Base-by-base conservation (phyloP, 208 protist genomes). In the Vickermania ingenoplastis region DNA sequence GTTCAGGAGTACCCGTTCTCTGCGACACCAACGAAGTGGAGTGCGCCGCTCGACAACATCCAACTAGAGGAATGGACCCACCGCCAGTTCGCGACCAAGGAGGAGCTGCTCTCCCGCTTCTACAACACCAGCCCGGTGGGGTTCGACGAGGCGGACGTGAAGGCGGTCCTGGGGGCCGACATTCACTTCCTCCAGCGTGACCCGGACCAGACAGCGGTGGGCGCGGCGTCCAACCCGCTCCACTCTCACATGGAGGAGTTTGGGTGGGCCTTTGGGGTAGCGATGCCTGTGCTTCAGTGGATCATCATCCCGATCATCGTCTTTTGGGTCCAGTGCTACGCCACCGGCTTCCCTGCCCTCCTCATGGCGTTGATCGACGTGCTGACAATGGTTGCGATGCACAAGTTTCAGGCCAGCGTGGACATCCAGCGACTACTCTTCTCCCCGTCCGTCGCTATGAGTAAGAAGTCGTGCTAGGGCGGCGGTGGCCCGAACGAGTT, bases 1-100 rank as follows among this genome's bases (percentile, higher is more conserved):
- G 59, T 84, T 26, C 71, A 66, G 28, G 55, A 71, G 25, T 79
- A 83, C 69, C 57, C 31, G 51, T 28, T 41, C 21, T 22, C 5
- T 55, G n/a, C 51, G n/a, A n/a, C 51, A 50, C 27, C 45, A 59
- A 53, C 51, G 57, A 1, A 31, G 13, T 25, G 54, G 57, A 28
- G 28, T 13, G 67, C 71, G 2, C 81, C 79, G 4, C 26, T n/a
- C 14, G 80, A 84, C 21, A 74, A 80, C 61, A 54, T 59, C n/a
- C 70, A 57, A 17, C 56, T 91, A 21, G 28, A 45, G 28, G 25
- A 62, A 45, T 95, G 85, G 83, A 57, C 91, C 17, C 73, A 86
- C 41, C 73, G 77, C 22, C 79, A 75, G 41, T 95, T 95, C 59
- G 72, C 73, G 2, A 75, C 82, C 68, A 95, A 95, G 69, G 85